These are phyloP conservation scores for Clavispora carvajalis DNA, from an alignment of 805 yeast genomes.

Conservation along the genomic window DNA sequence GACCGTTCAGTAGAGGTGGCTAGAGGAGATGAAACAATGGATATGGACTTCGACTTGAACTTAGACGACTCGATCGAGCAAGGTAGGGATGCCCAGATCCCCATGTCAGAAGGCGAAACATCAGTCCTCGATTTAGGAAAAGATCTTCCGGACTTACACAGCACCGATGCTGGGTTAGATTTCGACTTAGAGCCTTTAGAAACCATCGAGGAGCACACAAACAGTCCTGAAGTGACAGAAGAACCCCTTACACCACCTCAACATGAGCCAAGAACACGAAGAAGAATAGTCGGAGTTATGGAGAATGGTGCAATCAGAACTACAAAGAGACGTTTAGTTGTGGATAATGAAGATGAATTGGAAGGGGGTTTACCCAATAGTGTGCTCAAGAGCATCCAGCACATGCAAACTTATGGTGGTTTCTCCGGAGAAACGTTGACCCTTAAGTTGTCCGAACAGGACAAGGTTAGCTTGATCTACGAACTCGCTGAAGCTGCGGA, in stretches of 20 bases:
- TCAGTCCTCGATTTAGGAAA: slow-evolving; percentile 10
- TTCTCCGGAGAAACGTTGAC: slow-evolving; percentile 18
- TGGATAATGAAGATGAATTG: slow-evolving; percentile 43
- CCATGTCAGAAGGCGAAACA: slow-evolving; percentile 14
- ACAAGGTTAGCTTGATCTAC: slow-evolving; percentile 30
- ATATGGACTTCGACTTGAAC: slow-evolving; percentile 43
- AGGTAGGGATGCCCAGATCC: slow-evolving; percentile 40
- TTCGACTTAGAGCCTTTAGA: slow-evolving; percentile 37
- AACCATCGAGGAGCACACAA: slow-evolving; percentile 18
- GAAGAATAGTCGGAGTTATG: slow-evolving; percentile 28
- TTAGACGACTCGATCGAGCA: slow-evolving; percentile 46
- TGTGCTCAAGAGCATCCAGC: slow-evolving; percentile 28
- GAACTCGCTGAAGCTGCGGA: slow-evolving; percentile 28
- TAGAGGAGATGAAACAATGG: slow-evolving; percentile 48
- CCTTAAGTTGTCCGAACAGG: slow-evolving; percentile 23
- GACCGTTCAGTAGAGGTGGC: slow-evolving; percentile 67
- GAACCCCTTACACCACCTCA: slow-evolving; percentile 24
- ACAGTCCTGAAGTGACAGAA: slow-evolving; percentile 5
- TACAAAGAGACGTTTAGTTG: slow-evolving; percentile 37
- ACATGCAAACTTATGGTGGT: slow-evolving; percentile 16
- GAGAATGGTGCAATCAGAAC: slow-evolving; percentile 45
- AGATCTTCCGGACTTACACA: not conserved
- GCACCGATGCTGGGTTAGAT: slow-evolving; percentile 9
- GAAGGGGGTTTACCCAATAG: slow-evolving; percentile 38
- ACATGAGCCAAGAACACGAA: slow-evolving; percentile 16